Evolutionary conservation across 208 protist genomes (phyloP), one percentile per base, ranked within the genome.

Genomic region (Herpetomonas samuelpessoai): DNA sequence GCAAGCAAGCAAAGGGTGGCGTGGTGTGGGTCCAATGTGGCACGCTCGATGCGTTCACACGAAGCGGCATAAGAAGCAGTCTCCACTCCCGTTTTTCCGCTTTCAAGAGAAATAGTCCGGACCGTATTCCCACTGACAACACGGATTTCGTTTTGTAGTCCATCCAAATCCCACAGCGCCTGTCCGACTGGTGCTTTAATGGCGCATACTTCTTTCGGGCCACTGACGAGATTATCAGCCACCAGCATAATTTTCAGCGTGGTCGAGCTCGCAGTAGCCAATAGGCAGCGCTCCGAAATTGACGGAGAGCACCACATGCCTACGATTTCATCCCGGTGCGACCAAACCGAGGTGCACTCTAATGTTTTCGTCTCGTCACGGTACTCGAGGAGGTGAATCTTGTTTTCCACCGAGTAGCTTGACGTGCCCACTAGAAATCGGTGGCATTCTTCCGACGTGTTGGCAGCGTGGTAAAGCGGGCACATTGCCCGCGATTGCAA

Each of bases 151-250:
- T 72, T 79, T 55, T 95, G 84, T 14, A 91, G 67, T n/a, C 88
- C 88, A 4, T 95, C 84, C 18, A 87, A 55, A 69, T 92, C 84
- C 88, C 88, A 95, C 46, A 95, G 39, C 1, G 83, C 74, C 44
- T 83, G 71, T n/a, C 62, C 66, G 30, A 68, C 66, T 0, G 2
- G 21, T 12, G 64, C 57, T 10, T 53, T 48, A 30, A 86, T 27
- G 4, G 60, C 50, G 4, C 52, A 18, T 6, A 91, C 47, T 10
- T 61, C 61, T 53, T 75, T 75, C 3, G 81, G 78, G 31, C 86
- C 79, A 18, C 31, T 65, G 22, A 57, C 31, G 19, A 88, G 4
- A 16, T 71, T 68, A 10, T 87, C 75, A 10, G 74, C 49, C 16
- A 87, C 41, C 9, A 63, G 74, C 27, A 83, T 68, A 45, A 92